A percentile compares a stretch with the other conserved stretches of the same genome.
Conservation (phyloP, 2,329 filamentous ascomycete species). For the Trichoderma sp. region DNA sequence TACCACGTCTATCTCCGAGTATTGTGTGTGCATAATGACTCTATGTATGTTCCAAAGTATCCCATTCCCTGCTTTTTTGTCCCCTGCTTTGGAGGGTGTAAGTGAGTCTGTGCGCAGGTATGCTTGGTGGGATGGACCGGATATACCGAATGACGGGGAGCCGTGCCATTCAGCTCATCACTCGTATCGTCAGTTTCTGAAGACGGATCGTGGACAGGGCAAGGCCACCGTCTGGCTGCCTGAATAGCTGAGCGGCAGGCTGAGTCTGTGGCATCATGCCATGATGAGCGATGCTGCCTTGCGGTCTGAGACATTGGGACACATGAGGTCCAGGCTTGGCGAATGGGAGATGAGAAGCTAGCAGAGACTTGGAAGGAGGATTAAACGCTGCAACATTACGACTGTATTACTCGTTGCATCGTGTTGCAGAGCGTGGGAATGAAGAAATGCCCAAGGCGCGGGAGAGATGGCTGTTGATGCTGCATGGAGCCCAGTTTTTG, state of each 20-base stretch:
- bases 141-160: neutral
- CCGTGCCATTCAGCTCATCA: neutral
- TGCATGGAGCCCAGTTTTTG: neutral
- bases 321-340: neutral
- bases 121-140: neutral
- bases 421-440: neutral
- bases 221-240: neutral
- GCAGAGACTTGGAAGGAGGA: neutral
- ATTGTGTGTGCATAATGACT: neutral
- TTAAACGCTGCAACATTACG: neutral
- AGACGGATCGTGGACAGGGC: neutral
- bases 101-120: neutral
- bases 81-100: neutral
- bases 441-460: conserved; percentile 4
- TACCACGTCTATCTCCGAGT: too few relatives aligned
- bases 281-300: conserved; percentile 5
- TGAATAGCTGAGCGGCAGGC: neutral
- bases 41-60: neutral
- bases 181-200: neutral
- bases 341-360: neutral
- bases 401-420: neutral
- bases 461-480: neutral
- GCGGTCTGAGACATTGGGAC: conserved; percentile 13
- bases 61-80: neutral
- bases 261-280: neutral